These are phyloP conservation scores for Mycena sanguinolenta DNA, from an alignment of 768 basidiomycete genomes.

Conservation along the genomic window DNA sequence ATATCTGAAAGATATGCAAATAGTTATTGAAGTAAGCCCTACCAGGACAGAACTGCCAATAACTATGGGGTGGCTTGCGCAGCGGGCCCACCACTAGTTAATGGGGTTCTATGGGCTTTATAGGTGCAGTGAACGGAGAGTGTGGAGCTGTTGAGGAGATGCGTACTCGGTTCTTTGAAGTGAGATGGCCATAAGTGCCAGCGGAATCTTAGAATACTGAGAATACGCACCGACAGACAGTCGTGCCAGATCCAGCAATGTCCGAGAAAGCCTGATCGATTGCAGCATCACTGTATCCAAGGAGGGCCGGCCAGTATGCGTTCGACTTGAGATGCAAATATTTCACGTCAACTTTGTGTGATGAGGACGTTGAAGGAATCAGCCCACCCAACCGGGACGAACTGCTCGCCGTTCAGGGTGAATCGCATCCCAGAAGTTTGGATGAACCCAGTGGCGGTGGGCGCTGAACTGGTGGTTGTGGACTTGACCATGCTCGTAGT, in stretches of 20 bases:
- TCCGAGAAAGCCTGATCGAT: constrained; percentile 67
- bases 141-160: too few relatives aligned
- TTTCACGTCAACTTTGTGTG: neutral
- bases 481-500: neutral
- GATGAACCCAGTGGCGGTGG: constrained; percentile 8
- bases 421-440: neutral
- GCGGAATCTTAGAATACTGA: neutral
- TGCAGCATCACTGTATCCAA: constrained; percentile 58
- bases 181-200: neutral
- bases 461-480: neutral
- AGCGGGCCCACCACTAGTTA: too few relatives aligned
- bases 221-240: constrained; percentile 58
- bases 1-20: too few relatives aligned
- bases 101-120: too few relatives aligned
- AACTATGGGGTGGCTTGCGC: too few relatives aligned
- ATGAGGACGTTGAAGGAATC: neutral
- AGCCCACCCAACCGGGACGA: constrained; percentile 2
- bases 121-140: too few relatives aligned
- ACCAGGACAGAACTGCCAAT: too few relatives aligned
- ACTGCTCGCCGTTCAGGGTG: constrained; percentile 1
- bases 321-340: constrained; percentile 52
- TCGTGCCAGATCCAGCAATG: constrained; percentile 64
- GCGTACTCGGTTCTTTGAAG: neutral
- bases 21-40: too few relatives aligned
- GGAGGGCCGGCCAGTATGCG: constrained; percentile 71